These are phyloP conservation scores for Mallotus repandus DNA, from an alignment of 441 rosid genomes.

Conservation along the genomic window DNA sequence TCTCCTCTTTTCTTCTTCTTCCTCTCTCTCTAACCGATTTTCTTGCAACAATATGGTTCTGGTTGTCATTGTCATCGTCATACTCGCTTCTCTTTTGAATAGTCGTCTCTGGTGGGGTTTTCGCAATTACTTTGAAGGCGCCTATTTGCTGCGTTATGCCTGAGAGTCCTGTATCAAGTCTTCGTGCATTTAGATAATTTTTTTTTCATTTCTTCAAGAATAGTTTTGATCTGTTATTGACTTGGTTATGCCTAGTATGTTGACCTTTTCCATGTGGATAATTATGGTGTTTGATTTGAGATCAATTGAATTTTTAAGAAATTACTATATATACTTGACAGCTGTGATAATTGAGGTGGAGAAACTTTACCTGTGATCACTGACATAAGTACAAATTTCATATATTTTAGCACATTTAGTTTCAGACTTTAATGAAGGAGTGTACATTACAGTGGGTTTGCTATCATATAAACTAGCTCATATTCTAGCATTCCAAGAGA, in stretches of 20 bases:
- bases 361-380: neutral
- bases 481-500: neutral
- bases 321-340: too few relatives aligned
- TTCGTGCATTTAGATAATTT: neutral
- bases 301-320: too few relatives aligned
- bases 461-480: neutral
- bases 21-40: neutral
- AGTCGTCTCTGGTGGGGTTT: neutral
- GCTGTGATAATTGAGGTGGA: neutral
- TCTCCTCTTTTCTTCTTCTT: neutral
- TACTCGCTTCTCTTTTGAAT: neutral
- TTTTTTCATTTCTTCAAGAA: neutral
- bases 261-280: neutral
- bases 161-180: neutral
- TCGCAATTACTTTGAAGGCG: neutral
- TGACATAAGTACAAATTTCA: neutral
- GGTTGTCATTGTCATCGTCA: neutral
- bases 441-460: neutral
- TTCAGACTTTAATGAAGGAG: neutral
- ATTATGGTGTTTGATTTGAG: neutral
- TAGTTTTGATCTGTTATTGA: neutral
- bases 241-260: neutral
- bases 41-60: neutral
- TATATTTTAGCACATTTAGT: neutral
- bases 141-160: neutral